Percentiles rank a stretch among this genome's conserved stretches.
phyloP scores from a whole-genome alignment of 352 stramenopile genomes.

The Blastocystis sp. region DNA sequence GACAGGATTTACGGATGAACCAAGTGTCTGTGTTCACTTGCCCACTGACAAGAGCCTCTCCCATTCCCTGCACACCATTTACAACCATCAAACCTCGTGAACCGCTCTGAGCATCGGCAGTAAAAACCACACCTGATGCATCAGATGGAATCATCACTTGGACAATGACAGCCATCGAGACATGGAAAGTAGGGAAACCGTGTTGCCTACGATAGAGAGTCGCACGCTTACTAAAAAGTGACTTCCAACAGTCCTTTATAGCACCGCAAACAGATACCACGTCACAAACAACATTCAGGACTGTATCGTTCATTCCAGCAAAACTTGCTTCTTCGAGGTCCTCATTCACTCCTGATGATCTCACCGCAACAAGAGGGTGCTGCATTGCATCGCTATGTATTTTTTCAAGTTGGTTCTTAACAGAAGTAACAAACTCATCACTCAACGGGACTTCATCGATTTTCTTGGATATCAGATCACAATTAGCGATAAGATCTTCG shows the following conservation, averaged over 20 bases:
- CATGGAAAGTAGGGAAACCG: background rate
- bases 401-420: background rate
- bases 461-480: background rate
- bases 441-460: background rate
- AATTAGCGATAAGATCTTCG: background rate
- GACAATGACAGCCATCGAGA: conserved; percentile 35
- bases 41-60: conserved; percentile 35
- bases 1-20: background rate
- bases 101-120: conserved; percentile 3
- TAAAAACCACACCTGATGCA: background rate
- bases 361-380: background rate
- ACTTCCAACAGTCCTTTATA: conserved; percentile 20
- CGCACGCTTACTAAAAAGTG: background rate
- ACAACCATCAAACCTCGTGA: background rate
- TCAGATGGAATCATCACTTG: conserved; percentile 47
- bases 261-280: background rate
- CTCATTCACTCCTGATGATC: conserved; percentile 11
- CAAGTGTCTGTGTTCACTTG: conserved; percentile 27
- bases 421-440: background rate
- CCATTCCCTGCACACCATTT: conserved; percentile 4
- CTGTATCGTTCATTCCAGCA: conserved; percentile 39
- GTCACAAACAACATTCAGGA: conserved; percentile 1
- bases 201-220: background rate
- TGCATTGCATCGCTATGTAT: background rate
- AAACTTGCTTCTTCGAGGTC: conserved; percentile 40